These are phyloP conservation scores for Kalmanozyma brasiliensis DNA, from an alignment of 1,284 basidiomycete genomes.

Conservation along the genomic window DNA sequence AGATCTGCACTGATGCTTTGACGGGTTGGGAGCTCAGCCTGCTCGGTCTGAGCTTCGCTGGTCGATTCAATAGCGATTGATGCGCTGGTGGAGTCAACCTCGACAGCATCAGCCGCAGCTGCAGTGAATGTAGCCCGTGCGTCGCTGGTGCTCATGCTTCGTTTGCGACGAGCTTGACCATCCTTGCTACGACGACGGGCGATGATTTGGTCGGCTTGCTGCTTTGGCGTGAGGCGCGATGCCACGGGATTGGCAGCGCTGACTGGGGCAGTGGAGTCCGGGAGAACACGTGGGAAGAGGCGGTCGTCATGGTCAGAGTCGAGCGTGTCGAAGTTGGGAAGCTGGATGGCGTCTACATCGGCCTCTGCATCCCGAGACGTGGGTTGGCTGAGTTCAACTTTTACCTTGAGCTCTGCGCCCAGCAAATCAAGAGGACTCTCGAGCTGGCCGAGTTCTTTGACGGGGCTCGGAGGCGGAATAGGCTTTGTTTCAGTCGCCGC, in stretches of 20 bases:
- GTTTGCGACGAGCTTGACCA: slow-evolving; percentile 35
- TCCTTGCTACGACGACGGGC: slow-evolving; percentile 58
- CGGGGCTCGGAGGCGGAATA: slow-evolving; percentile 48
- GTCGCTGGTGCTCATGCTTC: slow-evolving; percentile 58
- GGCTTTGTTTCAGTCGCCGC: slow-evolving; percentile 39
- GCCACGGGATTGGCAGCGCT: background rate
- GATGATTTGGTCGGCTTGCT: slow-evolving; percentile 62
- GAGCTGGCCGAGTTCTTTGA: slow-evolving; percentile 34
- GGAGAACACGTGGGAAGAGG: slow-evolving; percentile 11
- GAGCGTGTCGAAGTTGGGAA: slow-evolving; percentile 11
- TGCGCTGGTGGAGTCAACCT: slow-evolving; percentile 10
- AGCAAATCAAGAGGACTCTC: slow-evolving; percentile 54
- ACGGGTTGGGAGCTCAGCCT: slow-evolving; percentile 40
- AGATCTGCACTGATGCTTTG: slow-evolving; percentile 55
- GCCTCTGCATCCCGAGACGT: background rate
- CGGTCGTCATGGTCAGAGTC: slow-evolving; percentile 5
- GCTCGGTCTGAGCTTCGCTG: slow-evolving; percentile 23
- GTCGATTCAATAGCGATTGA: slow-evolving; percentile 9
- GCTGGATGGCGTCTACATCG: background rate
- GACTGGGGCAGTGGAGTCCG: background rate
- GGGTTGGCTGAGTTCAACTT: slow-evolving; percentile 12
- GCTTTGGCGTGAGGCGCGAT: slow-evolving; percentile 47
- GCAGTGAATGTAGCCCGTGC: slow-evolving; percentile 42
- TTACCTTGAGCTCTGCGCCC: slow-evolving; percentile 51
- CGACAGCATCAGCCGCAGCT: slow-evolving; percentile 8